Conservation (phyloP, 257 asterid genomes). For the Catharanthus roseus region DNA sequence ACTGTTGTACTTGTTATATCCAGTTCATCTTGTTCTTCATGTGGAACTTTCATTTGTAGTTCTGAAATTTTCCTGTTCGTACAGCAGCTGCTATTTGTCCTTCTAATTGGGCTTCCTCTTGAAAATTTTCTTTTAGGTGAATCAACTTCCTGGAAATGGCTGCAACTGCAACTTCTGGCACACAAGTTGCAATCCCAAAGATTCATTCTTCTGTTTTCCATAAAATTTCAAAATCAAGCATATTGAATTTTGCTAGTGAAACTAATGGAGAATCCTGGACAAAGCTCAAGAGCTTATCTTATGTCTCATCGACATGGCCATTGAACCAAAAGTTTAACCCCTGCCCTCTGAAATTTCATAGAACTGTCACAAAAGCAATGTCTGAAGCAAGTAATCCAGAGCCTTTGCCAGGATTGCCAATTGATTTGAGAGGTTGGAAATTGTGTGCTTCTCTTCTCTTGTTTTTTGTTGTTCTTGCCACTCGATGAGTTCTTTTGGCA, state of each 20-base stretch:
- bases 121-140: constrained; percentile 29
- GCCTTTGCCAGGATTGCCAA: constrained; percentile 69
- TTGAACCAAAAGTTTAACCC: constrained; percentile 26
- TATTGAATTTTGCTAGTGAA: constrained; percentile 46
- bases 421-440: constrained; percentile 75
- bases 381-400: constrained; percentile 47
- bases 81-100: neutral
- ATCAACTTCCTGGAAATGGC: constrained; percentile 46
- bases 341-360: constrained; percentile 26
- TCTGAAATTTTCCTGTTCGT: neutral
- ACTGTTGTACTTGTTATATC: neutral
- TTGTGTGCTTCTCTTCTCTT: neutral
- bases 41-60: neutral
- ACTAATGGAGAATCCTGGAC: constrained; percentile 33
- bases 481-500: neutral
- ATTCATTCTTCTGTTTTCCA: constrained; percentile 33
- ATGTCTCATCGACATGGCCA: constrained; percentile 32
- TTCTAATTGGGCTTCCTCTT: constrained; percentile 9
- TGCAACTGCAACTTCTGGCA: constrained; percentile 41
- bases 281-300: constrained; percentile 43
- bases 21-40: neutral
- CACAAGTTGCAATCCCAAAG: constrained; percentile 38
- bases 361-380: constrained; percentile 55
- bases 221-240: constrained; percentile 31
- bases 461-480: neutral